Evolutionary conservation across 2,329 filamentous ascomycete genomes (phyloP), one percentile per base, ranked within the genome.

Genomic region (Claviceps maximensis): DNA sequence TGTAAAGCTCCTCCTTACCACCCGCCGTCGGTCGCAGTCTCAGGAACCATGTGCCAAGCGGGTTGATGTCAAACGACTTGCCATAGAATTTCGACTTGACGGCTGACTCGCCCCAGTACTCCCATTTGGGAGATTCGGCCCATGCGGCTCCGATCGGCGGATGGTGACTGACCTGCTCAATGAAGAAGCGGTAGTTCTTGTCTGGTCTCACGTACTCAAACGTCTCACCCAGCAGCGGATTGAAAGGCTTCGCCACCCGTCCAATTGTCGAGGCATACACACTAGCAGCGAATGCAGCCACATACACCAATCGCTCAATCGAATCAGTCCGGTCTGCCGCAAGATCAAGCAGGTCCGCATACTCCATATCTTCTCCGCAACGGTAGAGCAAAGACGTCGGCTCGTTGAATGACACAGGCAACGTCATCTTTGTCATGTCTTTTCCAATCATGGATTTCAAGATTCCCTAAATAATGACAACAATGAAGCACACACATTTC

Each of bases 381-480:
- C 93, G 87, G 68, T 97, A 93, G 9, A 98, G 78, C 13, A 98
- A 74, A 6, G 93, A 97, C 0, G 93, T 98, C 0, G 93, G 93
- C 69, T 98, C 93, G 70, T 98, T 98, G 74, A 98, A 97, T 0
- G 93, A 95, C 2, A 98, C 93, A 0, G 93, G 93, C 21, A 98
- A 74, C 0, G 93, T 97, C 91, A 98, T 98, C 74, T 94, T 97
- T 40, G 93, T 97, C 93, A 98, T 97, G 65, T 98, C 93, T 68
- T 98, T 97, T 58, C 93, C 93, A 69, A 98, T 95, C 93, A 98
- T 97, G 23, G 91, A 97, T 73, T 97, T 98, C 58, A 98, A 74
- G 60, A 98, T 96, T 59, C 86, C 86, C 90, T 96, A 58, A 47
- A 31, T 4, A 12, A 47, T 5, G 15, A 27, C 2, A 19, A 21